Conservation (phyloP, 192 early-diverging fungal genomes). For the Backusella macrospora region DNA sequence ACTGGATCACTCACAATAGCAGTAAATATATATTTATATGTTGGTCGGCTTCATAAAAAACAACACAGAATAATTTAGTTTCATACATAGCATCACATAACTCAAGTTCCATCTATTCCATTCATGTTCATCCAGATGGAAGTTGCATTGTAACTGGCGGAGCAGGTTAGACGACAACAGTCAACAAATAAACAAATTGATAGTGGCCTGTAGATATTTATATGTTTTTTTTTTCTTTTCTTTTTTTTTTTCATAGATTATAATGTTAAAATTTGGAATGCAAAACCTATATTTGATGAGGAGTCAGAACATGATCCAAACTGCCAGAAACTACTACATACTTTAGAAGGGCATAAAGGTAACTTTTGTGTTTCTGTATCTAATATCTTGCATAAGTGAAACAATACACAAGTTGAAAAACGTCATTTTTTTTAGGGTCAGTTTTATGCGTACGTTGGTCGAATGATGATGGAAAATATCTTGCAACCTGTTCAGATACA, state of each 20-base stretch:
- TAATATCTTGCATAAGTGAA: neutral
- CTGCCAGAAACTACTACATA: slow-evolving; percentile 70
- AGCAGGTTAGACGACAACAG: slow-evolving; percentile 56
- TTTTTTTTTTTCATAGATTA: slow-evolving; percentile 55
- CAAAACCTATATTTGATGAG: slow-evolving; percentile 58
- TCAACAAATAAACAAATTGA: neutral
- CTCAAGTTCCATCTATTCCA: slow-evolving; percentile 74
- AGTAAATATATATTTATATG: slow-evolving; percentile 48
- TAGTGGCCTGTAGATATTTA: no score
- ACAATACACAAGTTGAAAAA: neutral
- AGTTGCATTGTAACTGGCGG: slow-evolving; percentile 84
- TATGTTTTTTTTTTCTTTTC: neutral
- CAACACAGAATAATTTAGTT: slow-evolving; percentile 22
- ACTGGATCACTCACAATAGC: slow-evolving; percentile 69
- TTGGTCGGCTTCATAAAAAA: slow-evolving; percentile 33
- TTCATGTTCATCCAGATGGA: slow-evolving; percentile 86
- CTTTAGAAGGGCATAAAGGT: slow-evolving; percentile 84
- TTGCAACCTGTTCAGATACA: slow-evolving; percentile 88
- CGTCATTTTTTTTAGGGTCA: slow-evolving; percentile 56
- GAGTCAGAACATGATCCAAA: slow-evolving; percentile 49
- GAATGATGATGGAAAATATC: slow-evolving; percentile 62
- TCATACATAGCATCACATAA: slow-evolving; percentile 39
- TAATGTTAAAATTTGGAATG: slow-evolving; percentile 91
- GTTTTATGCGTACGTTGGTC: slow-evolving; percentile 91
- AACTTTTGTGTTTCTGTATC: neutral